Evolutionary conservation across 176 grass and related monocot species (phyloP).

Genomic region (Panicum miliaceum): DNA sequence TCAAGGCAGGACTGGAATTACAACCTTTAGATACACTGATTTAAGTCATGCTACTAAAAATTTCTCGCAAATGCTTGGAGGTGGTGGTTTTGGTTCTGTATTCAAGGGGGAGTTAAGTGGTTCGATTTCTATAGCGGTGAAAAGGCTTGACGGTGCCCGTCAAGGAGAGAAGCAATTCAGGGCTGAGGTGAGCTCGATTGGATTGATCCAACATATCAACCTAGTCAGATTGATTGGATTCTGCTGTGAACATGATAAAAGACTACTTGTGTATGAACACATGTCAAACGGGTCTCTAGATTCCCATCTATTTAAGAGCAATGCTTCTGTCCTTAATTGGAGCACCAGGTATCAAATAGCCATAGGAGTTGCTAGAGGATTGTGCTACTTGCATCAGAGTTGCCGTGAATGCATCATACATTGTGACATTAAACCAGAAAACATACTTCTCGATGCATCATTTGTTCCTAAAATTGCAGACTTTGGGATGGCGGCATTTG

Average conservation of each 20-base stretch:
- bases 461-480: slow-evolving; percentile 66
- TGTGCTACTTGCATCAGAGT: slow-evolving; percentile 61
- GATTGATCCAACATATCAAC: no score
- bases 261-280: no score
- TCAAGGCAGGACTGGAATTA: not conserved
- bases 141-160: no score
- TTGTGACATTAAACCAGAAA: slow-evolving; percentile 66
- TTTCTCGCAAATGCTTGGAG: slow-evolving; percentile 49
- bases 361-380: slow-evolving; percentile 54
- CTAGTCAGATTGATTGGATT: no score
- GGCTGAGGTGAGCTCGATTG: no score
- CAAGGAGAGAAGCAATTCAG: no score
- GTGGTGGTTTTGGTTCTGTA: slow-evolving; percentile 57
- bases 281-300: slow-evolving; percentile 68
- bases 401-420: slow-evolving; percentile 67
- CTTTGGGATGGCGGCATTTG: slow-evolving; percentile 66
- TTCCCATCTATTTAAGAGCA: slow-evolving; percentile 43
- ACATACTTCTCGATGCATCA: slow-evolving; percentile 49
- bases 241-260: no score
- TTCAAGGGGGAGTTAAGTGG: slow-evolving; percentile 46
- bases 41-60: slow-evolving; percentile 42
- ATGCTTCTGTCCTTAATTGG: slow-evolving; percentile 24
- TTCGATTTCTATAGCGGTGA: no score
- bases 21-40: not conserved
- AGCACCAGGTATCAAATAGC: slow-evolving; percentile 44